Evolutionary conservation across 2,329 filamentous ascomycete species (phyloP).

Genomic region (Fusarium sp.): DNA sequence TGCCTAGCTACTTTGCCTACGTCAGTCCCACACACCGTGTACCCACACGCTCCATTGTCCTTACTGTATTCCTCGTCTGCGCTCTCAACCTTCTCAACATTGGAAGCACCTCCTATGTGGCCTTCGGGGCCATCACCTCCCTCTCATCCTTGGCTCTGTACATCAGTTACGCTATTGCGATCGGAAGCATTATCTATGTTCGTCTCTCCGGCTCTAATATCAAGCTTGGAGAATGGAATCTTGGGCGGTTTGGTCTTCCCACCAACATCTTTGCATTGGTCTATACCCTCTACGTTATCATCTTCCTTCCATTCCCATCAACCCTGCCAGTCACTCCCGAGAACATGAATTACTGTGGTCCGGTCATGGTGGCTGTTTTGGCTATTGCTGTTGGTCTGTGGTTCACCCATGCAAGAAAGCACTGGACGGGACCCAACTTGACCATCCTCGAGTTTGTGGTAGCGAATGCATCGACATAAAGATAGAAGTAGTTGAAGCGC

Average conservation of each 20-base stretch:
- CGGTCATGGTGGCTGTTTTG: conserved; percentile 43
- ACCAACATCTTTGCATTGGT: conserved; percentile 42
- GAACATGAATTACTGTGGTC: conserved; percentile 47
- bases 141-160: conserved; percentile 45
- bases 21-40: conserved; percentile 45
- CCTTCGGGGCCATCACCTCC: conserved; percentile 45
- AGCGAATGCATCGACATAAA: conserved; percentile 22
- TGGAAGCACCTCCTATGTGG: conserved; percentile 45
- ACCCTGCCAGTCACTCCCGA: conserved; percentile 40
- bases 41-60: conserved; percentile 40
- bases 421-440: conserved; percentile 44
- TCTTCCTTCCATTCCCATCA: conserved; percentile 47
- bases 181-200: conserved; percentile 43
- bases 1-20: conserved; percentile 45
- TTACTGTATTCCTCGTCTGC: conserved; percentile 47
- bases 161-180: conserved; percentile 46
- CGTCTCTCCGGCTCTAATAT: conserved; percentile 24
- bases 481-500: neutral
- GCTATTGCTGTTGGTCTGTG: conserved; percentile 39
- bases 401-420: conserved; percentile 38
- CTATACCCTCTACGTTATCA: conserved; percentile 45
- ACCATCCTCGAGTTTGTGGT: conserved; percentile 46
- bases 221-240: conserved; percentile 47
- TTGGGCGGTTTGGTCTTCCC: conserved; percentile 34
- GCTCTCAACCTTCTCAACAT: conserved; percentile 46